Evolutionary conservation across 805 yeast genomes (phyloP).

Genomic region (Pichia phayaonensis): DNA sequence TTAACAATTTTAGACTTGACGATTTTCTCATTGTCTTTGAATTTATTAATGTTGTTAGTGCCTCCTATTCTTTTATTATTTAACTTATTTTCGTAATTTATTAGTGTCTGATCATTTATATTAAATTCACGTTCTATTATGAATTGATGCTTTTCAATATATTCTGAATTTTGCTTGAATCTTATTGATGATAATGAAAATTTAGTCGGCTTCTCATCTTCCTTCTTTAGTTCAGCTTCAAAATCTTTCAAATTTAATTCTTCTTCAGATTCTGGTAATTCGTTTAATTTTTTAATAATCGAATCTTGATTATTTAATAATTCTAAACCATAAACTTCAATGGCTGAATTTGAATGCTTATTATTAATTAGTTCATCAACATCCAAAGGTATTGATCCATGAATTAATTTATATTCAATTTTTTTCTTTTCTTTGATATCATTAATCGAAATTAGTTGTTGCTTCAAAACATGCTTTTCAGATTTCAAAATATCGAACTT

Average conservation of each 20-base stretch:
- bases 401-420: background rate
- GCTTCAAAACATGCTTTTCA: background rate
- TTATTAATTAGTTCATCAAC: background rate
- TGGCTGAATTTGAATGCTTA: background rate
- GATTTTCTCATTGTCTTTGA: constrained; percentile 17
- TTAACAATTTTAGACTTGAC: constrained; percentile 33
- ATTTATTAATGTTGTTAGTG: background rate
- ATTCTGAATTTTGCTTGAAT: background rate
- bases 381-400: background rate
- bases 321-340: constrained; percentile 4
- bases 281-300: constrained; percentile 8
- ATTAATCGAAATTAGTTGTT: constrained; percentile 1
- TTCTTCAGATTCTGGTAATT: constrained; percentile 6
- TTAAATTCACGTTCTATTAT: constrained; percentile 25
- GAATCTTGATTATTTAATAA: constrained; percentile 9
- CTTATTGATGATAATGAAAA: background rate
- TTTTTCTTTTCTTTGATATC: background rate
- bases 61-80: background rate
- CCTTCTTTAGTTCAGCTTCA: constrained; percentile 9
- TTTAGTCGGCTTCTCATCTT: background rate
- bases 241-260: constrained; percentile 4
- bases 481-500: constrained; percentile 1
- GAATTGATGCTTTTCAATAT: constrained; percentile 17
- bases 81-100: constrained; percentile 26
- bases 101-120: constrained; percentile 32